Base-by-base conservation (phyloP, 2,329 filamentous ascomycete species). In the Trichoderma sp. region DNA sequence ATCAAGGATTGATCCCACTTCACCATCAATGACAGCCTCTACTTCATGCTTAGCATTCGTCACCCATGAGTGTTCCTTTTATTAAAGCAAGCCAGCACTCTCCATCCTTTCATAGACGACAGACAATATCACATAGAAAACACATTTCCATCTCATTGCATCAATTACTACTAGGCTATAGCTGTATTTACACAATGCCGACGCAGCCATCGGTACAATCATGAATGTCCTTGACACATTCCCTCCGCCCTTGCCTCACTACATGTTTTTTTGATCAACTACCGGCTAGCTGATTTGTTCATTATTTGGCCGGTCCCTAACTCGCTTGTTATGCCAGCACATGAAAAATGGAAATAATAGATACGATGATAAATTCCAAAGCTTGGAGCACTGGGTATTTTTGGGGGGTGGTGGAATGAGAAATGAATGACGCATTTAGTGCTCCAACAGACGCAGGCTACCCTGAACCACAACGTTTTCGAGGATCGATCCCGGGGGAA, bases 401-500 rank as follows among this genome's bases (percentile, higher is more conserved):
- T 64, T 53, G 50, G 29, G 42, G 58, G 58, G 45, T n/a, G 37
- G n/a, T n/a, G n/a, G 65, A 56, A 50, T 56, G 56, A 52, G 22
- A 64, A 53, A 19, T 65, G 32, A 53, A 22, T 54, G 48, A 63
- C 27, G 58, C 37, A 25, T 58, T 73, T 87, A 90, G 78, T 90
- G 88, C 83, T 90, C 88, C 72, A 90, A 81, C 74, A 90, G 81
- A 76, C 88, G 87, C 87, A 99, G 87, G 81, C 93, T 97, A 77
- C 95, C 95, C 87, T 99, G 95, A 68, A 99, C 95, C 61, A 99
- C 95, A 15, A 98, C 95, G 83, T 99, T 99, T 87, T 99, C 95
- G 69, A 99, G 87, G 76, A 99, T 92, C 22, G 94, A 97, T 79
- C 95, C 95, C 22, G 95, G 94, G 64, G 95, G 95, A 75, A 99